Conservation (phyloP, 192 early-diverging fungal species). For the Backusella westeae region DNA sequence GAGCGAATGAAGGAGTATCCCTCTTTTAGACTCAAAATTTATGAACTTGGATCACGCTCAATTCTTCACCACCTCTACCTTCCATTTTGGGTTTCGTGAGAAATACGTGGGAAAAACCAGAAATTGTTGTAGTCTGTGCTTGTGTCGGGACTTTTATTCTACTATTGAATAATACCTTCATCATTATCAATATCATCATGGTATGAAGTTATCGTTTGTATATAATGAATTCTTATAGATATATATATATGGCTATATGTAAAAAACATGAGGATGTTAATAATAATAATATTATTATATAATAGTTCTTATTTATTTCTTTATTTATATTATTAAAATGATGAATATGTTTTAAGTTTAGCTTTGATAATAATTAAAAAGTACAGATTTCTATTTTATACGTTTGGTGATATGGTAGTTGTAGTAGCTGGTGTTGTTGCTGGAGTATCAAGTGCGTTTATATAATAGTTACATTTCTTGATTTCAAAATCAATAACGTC, state of each 20-base stretch:
- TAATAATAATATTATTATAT: background rate
- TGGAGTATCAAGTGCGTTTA: background rate
- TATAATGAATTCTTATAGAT: background rate
- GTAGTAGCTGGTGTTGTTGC: background rate
- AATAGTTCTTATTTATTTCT: background rate
- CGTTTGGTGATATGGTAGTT: background rate
- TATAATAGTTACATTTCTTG: conserved; percentile 1
- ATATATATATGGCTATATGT: background rate
- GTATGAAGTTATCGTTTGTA: background rate
- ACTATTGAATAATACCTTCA: background rate
- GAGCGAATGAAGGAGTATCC: conserved; percentile 6
- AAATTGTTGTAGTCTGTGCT: background rate
- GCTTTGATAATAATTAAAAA: background rate
- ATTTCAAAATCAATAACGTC: background rate
- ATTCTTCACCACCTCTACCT: conserved; percentile 9
- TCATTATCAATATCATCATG: background rate
- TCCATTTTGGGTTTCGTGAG: conserved; percentile 19
- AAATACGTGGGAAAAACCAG: conserved; percentile 18
- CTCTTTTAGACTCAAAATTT: background rate
- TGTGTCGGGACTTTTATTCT: background rate
- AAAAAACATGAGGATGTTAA: no score
- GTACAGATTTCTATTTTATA: background rate
- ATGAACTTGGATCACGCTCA: conserved; percentile 15
- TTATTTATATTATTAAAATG: background rate
- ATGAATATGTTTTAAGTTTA: background rate